phyloP scores from a whole-genome alignment of 495 filamentous ascomycete species.

The Lepraria neglecta region DNA sequence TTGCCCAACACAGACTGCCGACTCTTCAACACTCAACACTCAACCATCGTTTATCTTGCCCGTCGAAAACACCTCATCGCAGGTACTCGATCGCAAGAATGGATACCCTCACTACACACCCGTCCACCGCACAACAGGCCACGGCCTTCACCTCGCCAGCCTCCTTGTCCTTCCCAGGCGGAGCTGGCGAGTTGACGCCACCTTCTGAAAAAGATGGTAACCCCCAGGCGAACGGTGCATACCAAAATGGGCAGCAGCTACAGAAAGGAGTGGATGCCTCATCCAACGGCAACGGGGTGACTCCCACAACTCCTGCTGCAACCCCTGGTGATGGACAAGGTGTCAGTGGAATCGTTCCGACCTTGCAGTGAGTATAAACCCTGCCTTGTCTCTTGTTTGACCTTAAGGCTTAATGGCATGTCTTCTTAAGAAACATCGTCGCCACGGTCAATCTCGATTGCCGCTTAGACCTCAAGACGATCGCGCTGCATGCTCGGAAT shows the following conservation, averaged over 20 bases:
- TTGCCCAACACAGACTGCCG: constrained; percentile 24
- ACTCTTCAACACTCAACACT: constrained; percentile 19
- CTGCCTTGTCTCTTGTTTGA: constrained; percentile 41
- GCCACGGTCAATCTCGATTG: constrained; percentile 98
- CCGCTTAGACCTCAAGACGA: constrained; percentile 97
- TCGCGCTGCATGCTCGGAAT: constrained; percentile 95
- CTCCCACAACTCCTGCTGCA: constrained; percentile 90
- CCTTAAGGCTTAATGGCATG: constrained; percentile 57
- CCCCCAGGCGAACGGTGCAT: constrained; percentile 40
- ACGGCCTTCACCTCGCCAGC: constrained; percentile 85
- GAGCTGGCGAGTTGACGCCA: constrained; percentile 72
- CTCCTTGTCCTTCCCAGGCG: constrained; percentile 84
- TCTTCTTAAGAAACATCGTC: constrained; percentile 89
- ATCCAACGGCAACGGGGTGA: constrained; percentile 72
- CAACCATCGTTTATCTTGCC: constrained; percentile 12
- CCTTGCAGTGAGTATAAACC: constrained; percentile 89
- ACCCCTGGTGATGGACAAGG: constrained; percentile 75
- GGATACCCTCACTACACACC: constrained; percentile 86
- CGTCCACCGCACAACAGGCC: constrained; percentile 78
- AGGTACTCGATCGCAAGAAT: constrained; percentile 47
- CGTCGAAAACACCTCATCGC: constrained; percentile 26
- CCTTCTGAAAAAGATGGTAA: constrained; percentile 59
- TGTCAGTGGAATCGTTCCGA: constrained; percentile 90
- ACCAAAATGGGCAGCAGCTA: constrained; percentile 52
- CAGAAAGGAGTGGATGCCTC: constrained; percentile 51